Evolutionary conservation across 352 stramenopile genomes (phyloP), one percentile per base, ranked within the genome.

Genomic region (Phytophthora idaei): DNA sequence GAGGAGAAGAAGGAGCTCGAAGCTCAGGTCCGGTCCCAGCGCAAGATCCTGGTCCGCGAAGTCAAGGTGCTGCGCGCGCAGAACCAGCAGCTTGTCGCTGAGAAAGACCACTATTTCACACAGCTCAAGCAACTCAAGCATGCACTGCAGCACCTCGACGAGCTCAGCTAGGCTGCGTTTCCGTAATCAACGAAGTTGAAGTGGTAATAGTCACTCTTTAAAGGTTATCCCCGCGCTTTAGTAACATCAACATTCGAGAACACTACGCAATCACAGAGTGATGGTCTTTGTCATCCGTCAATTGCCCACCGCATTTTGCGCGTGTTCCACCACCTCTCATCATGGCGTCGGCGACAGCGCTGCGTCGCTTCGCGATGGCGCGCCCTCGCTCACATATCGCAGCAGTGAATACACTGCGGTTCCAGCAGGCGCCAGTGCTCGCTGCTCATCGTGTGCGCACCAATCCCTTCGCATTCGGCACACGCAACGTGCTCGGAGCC

Each of bases 1-100:
- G 80, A 91, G 14, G 87, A 95, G 67, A 95, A 95, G 55, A 76
- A 81, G 28, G 83, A 90, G 42, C 72, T 95, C 4, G 83, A 93
- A 58, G 55, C 75, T 2, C 87, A 95, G 55, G 56, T 93, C 27
- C 74, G 82, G 64, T 81, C 83, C 1, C 87, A 95, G 50, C 82
- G 85, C 46, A 95, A 95, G 39, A 81, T 95, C 28, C 73, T 95
- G 0, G 87, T 95, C 29, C 81, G 84, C 7, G 87, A 95, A 69
- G 85, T 95, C 0, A 93, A 93, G 60, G 79, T 73, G 6, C 71
- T 95, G 9, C 85, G 87, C 2, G 63, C 64, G 5, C 83, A 93
- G 49, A 93, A 90, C 64, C 67, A 89, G 64, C 79, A 89, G 12
- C 74, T 95, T 42, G 52, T 67, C 29, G 54, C 65, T 25, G 87